These are phyloP conservation scores for Nakaseomyces sp. DNA, from an alignment of 1,139 yeast species.

Conservation along the genomic window DNA sequence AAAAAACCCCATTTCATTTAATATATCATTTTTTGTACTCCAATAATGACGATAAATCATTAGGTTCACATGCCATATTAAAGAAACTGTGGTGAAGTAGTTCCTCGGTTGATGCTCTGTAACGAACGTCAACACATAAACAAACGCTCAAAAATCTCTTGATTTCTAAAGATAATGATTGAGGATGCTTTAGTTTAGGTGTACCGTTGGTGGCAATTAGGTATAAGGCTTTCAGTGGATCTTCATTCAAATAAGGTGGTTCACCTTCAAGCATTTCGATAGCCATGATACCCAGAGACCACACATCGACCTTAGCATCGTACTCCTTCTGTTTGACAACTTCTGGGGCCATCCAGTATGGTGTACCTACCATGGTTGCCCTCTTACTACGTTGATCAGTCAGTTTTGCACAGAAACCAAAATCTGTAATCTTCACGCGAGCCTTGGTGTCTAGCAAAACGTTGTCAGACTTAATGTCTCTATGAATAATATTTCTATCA, in stretches of 20 bases:
- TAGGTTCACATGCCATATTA: conserved; percentile 57
- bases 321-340: conserved; percentile 92
- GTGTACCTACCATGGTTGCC: conserved; percentile 97
- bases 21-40: conserved; percentile 46
- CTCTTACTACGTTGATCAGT: conserved; percentile 85
- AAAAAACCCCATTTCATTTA: neutral
- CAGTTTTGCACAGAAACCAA: conserved; percentile 92
- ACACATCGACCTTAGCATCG: conserved; percentile 90
- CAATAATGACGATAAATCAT: conserved; percentile 59
- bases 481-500: conserved; percentile 79
- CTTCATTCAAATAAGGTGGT: conserved; percentile 92
- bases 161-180: conserved; percentile 59
- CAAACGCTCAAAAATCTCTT: conserved; percentile 83
- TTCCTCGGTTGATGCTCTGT: conserved; percentile 81
- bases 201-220: conserved; percentile 93
- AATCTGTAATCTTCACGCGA: conserved; percentile 87
- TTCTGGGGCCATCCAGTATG: conserved; percentile 99
- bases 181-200: conserved; percentile 84
- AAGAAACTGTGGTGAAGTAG: conserved; percentile 72
- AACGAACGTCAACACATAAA: conserved; percentile 83
- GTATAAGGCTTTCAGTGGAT: conserved; percentile 77
- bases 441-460: conserved; percentile 77
- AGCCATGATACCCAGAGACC: conserved; percentile 96
- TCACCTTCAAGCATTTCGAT: conserved; percentile 97
- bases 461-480: conserved; percentile 91